A percentile compares a stretch with the other conserved stretches of the same genome.
phyloP scores from a whole-genome alignment of 345 rosid genomes.

The Rhodamnia argentea region DNA sequence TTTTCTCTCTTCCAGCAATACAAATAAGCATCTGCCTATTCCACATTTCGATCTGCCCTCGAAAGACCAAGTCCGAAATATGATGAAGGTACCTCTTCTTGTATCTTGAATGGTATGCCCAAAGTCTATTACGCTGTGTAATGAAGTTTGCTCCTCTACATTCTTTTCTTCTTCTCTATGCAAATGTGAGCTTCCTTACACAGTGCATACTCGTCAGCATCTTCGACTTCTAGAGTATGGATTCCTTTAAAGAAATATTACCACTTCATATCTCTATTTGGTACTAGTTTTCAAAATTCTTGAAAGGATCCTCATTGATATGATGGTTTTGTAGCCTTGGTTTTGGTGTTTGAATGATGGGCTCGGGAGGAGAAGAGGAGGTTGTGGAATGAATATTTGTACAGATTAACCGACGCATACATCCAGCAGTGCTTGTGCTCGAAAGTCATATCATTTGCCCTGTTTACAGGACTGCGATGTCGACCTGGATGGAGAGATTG shows the following conservation, averaged over 20 bases:
- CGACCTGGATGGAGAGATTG: constrained; percentile 60
- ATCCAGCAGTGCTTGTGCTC: not conserved
- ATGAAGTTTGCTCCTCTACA: not conserved
- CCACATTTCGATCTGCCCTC: constrained; percentile 97
- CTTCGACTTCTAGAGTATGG: not conserved
- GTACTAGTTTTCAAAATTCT: not conserved
- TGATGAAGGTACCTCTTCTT: constrained; percentile 44
- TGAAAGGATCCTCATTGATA: not conserved
- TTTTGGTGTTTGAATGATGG: not conserved
- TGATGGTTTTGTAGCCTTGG: not conserved
- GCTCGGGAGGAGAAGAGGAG: not conserved
- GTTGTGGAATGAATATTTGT: not conserved
- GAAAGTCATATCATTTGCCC: not conserved
- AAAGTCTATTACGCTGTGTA: not conserved
- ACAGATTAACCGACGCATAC: not conserved
- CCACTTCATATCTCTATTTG: not conserved
- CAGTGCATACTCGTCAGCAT: not conserved
- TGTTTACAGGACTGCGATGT: constrained; percentile 44
- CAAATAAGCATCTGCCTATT: constrained; percentile 79
- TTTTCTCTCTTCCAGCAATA: constrained; percentile 32
- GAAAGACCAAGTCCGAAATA: constrained; percentile 41
- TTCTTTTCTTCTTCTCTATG: not conserved
- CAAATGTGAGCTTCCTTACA: not conserved
- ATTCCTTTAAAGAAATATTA: not conserved
- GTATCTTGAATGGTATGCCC: not conserved